A percentile compares a stretch with the other conserved stretches of the same genome.
Evolutionary conservation across 768 basidiomycete genomes (phyloP).

Genomic region (Kwoniella bestiolae): DNA sequence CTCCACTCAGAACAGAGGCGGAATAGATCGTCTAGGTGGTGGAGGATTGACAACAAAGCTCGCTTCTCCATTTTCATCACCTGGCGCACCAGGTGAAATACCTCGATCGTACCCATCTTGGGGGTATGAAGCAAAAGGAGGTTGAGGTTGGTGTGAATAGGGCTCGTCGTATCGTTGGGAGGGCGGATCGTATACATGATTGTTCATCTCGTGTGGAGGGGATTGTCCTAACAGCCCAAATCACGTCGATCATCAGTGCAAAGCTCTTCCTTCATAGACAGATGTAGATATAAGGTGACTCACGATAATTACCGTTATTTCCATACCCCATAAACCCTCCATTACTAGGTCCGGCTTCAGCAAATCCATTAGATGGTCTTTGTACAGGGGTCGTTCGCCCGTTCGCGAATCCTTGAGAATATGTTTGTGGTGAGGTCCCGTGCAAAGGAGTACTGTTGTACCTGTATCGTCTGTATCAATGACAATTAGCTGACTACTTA

Average conservation of each 20-base stretch:
- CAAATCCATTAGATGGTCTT: not conserved
- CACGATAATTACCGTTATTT: not conserved
- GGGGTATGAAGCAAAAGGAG: not conserved
- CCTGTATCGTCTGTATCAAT: slow-evolving; percentile 7
- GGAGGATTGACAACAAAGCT: not conserved
- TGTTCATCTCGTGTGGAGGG: not conserved
- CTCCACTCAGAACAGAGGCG: not conserved
- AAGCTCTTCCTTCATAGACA: too few relatives aligned
- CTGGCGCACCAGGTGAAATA: not conserved
- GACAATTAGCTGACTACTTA: not conserved
- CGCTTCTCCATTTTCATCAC: not conserved
- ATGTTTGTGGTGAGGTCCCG: not conserved
- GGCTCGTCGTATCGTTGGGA: not conserved
- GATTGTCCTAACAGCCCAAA: not conserved
- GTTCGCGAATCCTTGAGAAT: slow-evolving; percentile 3
- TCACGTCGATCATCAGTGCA: too few relatives aligned
- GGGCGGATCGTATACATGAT: not conserved
- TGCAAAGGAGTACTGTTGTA: slow-evolving; percentile 5
- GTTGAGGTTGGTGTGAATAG: not conserved
- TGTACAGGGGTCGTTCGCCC: not conserved
- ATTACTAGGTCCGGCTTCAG: not conserved
- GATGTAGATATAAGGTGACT: too few relatives aligned
- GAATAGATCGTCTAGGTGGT: not conserved
- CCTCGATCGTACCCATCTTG: not conserved
- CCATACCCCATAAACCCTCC: not conserved